Evolutionary conservation across 23 red algal species (phyloP), one percentile per base, ranked within the genome.

Genomic region (Cyanidiococcus yangmingshanensis): DNA sequence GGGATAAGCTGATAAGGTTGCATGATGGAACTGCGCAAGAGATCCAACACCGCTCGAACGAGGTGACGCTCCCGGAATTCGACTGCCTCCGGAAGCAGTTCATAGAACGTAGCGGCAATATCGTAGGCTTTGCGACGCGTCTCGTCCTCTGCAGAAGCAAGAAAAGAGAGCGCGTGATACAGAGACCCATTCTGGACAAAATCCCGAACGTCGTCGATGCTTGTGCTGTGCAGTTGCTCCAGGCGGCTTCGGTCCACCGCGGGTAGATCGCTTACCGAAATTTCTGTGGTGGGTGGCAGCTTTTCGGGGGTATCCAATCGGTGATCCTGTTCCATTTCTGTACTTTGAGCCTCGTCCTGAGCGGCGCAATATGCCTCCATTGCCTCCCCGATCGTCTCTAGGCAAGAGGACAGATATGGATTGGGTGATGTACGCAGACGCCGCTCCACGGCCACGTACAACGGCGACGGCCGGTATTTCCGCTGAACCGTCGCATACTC

Each of bases 21-120:
- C 7, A 29, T 35, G 63, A 71, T 71, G n/a, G 63, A 71, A 2
- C 3, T 17, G 63, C 63, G 63, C 63, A 71, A 29, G n/a, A 71
- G 12, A 71, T 71, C 63, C 63, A 71, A 71, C 63, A 71, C n/a
- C 63, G 63, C 63, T 29, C 12, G 21, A 7, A 71, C n/a, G n/a
- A 32, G 63, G 32, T 29, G 63, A 29, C 63, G 63, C 32, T 71
- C 63, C 3, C 63, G 63, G 32, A 71, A 30, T 35, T 71, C 63
- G 3, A 25, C n/a, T 35, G 63, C 63, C 7, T 17, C 63, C 63
- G 63, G 32, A 12, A 71, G 12, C 3, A 71, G 63, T 30, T 7
- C 12, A 35, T 35, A 35, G 7, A 71, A 25, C 63, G 63, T 71
- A 7, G 63, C 63, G 16, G 32, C 16, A 35, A 71, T 71, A 35